Percentiles rank a stretch among this genome's conserved stretches.
These are phyloP conservation scores for Peronosclerospora sorghi DNA, from an alignment of 352 stramenopile species.

Conservation along the genomic window DNA sequence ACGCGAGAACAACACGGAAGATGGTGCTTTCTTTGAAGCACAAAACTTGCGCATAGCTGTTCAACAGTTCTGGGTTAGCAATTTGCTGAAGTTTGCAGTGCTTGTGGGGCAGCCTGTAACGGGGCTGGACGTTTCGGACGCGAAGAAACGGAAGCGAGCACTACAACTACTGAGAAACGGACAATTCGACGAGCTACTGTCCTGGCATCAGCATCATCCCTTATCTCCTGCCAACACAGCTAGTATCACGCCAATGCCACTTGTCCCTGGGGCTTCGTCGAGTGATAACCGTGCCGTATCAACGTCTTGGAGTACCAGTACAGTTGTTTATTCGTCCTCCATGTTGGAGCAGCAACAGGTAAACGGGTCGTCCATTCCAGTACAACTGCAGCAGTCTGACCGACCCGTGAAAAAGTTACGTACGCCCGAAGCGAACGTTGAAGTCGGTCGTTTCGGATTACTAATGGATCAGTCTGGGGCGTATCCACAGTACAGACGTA, in stretches of 20 bases:
- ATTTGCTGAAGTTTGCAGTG: constrained; percentile 78
- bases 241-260: constrained; percentile 29
- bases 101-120: constrained; percentile 61
- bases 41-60: constrained; percentile 62
- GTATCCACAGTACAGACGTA: constrained; percentile 20
- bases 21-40: constrained; percentile 60
- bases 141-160: constrained; percentile 75
- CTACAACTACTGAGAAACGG: constrained; percentile 68
- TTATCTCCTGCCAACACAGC: constrained; percentile 25
- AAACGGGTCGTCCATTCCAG: constrained; percentile 21
- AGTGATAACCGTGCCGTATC: constrained; percentile 3
- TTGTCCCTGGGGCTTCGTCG: constrained; percentile 4
- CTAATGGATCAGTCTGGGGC: constrained; percentile 14
- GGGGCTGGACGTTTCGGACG: constrained; percentile 62
- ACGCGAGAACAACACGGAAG: constrained; percentile 75
- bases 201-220: constrained; percentile 32
- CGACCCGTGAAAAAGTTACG: constrained; percentile 43
- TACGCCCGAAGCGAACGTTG: constrained; percentile 25
- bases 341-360: constrained; percentile 13
- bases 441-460: constrained; percentile 15
- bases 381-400: constrained; percentile 21
- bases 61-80: constrained; percentile 79
- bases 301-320: constrained; percentile 15
- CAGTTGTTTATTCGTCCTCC: constrained; percentile 16
- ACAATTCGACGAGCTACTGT: constrained; percentile 64